phyloP scores from a whole-genome alignment of 2,329 filamentous ascomycete species.

The Fusarium sp. region DNA sequence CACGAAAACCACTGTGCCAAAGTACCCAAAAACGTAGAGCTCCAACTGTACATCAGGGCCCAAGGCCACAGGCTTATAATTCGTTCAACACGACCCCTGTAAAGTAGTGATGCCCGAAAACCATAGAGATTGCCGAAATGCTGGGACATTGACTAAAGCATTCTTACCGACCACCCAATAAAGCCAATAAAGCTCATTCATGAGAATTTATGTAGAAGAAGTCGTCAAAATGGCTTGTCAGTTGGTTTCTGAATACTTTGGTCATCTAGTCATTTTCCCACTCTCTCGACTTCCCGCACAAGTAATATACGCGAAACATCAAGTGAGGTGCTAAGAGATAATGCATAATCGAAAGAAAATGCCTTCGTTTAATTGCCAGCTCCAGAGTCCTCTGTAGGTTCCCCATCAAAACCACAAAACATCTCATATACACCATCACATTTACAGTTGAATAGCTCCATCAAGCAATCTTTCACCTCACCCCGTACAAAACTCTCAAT shows the following conservation, averaged over 20 bases:
- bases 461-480: background rate
- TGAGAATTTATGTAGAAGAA: too few species aligned
- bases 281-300: background rate
- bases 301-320: background rate
- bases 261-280: background rate
- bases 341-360: background rate
- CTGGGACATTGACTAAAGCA: background rate
- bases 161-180: background rate
- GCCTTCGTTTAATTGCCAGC: rapidly evolving
- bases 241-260: too few species aligned
- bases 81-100: too few species aligned
- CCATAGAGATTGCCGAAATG: background rate
- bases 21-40: too few species aligned
- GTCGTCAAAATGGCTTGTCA: too few species aligned
- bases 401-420: background rate
- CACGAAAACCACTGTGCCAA: too few species aligned
- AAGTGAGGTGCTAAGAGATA: too few species aligned
- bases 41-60: too few species aligned
- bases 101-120: too few species aligned
- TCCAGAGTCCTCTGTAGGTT: background rate
- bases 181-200: too few species aligned
- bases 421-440: rapidly evolving
- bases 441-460: background rate
- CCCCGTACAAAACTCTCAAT: background rate
- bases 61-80: too few species aligned